Evolutionary conservation across 2,329 filamentous ascomycete genomes (phyloP).

Genomic region (Colletotrichum sp.): DNA sequence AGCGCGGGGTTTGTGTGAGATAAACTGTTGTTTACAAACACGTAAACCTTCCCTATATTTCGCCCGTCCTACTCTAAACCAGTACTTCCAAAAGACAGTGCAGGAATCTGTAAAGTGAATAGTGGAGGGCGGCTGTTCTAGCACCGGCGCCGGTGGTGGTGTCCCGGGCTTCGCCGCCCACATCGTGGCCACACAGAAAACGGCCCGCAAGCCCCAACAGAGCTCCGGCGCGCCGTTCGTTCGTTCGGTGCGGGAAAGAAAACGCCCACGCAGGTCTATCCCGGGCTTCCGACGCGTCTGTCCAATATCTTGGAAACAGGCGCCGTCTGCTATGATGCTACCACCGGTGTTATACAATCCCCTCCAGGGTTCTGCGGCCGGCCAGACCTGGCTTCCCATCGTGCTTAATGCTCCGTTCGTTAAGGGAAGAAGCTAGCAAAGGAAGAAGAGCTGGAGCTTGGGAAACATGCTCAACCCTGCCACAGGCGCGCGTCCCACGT

Average conservation of each 20-base stretch:
- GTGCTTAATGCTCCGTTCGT: neutral
- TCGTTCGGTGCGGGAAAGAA: neutral
- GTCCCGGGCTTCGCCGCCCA: neutral
- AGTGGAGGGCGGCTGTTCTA: neutral
- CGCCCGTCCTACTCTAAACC: neutral
- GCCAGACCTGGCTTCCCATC: neutral
- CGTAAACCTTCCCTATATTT: neutral
- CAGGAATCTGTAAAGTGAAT: slow-evolving; percentile 16
- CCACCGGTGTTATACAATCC: neutral
- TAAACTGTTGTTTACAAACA: neutral
- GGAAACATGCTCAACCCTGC: neutral
- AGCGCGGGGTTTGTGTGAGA: neutral
- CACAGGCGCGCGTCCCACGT: neutral
- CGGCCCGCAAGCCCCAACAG: neutral
- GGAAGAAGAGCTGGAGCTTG: neutral
- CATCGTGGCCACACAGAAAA: neutral
- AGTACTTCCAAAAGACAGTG: neutral
- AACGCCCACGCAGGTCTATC: neutral
- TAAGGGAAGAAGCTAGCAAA: neutral
- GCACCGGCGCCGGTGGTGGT: neutral
- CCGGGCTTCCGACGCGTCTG: neutral
- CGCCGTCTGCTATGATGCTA: neutral
- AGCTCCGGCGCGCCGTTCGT: neutral
- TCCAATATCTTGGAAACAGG: neutral
- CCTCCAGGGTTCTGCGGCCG: neutral